phyloP scores from a whole-genome alignment of 2,329 filamentous ascomycete species.

The Alternaria consortialis region DNA sequence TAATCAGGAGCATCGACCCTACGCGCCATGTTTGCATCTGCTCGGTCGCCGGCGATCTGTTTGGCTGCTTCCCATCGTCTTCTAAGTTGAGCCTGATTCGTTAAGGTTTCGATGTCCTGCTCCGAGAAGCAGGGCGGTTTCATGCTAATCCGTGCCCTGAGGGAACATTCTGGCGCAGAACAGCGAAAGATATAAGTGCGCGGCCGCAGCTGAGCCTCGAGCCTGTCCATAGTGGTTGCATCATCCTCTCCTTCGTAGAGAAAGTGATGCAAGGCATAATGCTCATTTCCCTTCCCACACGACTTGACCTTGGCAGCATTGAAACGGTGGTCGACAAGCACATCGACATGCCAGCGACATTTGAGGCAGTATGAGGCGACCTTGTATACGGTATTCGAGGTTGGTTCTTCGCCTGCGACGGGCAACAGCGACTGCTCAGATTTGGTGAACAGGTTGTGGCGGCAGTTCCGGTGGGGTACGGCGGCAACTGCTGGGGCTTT shows the following conservation, averaged over 20 bases:
- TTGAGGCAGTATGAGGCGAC: constrained; percentile 68
- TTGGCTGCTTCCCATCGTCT: constrained; percentile 64
- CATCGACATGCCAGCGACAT: constrained; percentile 70
- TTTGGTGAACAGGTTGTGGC: constrained; percentile 68
- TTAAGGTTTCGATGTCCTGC: constrained; percentile 61
- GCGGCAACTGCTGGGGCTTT: constrained; percentile 43
- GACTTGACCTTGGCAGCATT: constrained; percentile 49
- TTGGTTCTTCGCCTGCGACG: constrained; percentile 52
- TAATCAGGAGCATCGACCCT: constrained; percentile 65
- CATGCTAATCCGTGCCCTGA: constrained; percentile 62
- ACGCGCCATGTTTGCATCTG: constrained; percentile 61
- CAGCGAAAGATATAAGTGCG: constrained; percentile 62
- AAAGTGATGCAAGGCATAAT: constrained; percentile 70
- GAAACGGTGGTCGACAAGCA: constrained; percentile 62
- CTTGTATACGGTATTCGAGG: constrained; percentile 59
- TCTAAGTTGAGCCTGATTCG: constrained; percentile 61
- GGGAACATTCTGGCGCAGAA: constrained; percentile 65
- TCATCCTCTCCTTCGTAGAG: constrained; percentile 38
- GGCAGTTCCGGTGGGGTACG: constrained; percentile 59
- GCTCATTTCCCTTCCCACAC: constrained; percentile 55
- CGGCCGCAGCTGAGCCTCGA: constrained; percentile 30
- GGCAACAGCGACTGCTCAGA: constrained; percentile 62
- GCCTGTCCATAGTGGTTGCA: constrained; percentile 12
- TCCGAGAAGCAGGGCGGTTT: constrained; percentile 61
- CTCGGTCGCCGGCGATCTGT: constrained; percentile 61